Base-by-base conservation (phyloP, 2,329 filamentous ascomycete species). In the Akanthomyces uredinophilus region DNA sequence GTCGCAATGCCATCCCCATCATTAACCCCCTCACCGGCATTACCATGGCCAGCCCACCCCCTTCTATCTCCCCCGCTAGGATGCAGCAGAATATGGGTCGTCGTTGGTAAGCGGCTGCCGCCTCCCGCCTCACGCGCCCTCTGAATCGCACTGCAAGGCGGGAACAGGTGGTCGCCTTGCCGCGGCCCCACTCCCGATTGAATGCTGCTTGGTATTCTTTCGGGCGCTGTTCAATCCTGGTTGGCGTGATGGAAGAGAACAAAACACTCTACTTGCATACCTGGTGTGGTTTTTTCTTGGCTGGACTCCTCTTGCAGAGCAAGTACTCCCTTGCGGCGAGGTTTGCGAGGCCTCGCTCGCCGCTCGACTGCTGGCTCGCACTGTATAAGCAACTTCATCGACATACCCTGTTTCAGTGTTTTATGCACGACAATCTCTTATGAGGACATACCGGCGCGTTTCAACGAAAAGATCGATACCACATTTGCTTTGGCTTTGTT, bases 1-100 rank as follows among this genome's bases (percentile, higher is more conserved):
- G 89, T 63, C 91, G 92, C 77, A 98, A 97, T 76, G 92, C 95
- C 71, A 98, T 98, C 68, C 94, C 94, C 64, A 99, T 99, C 74
- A 91, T 98, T 77, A 96, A 99, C 82, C 95, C 95, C 60, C 90
- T 86, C 68, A 97, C 94, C 62, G 92, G 95, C 72, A 87, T 92
- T 75, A 85, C 87, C 71, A 89, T 97, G 81, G 88, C 92, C 62
- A 96, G 92, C 79, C 94, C 94, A 68, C 92, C 94, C 29, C 88
- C 88, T 47, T 87, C 85, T 64, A 83, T 87, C 50, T 87, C 85
- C 50, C 86, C 86, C 65, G 79, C 79, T 72, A 80, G 84, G 73
- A 82, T 87, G 80, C 83, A 84, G 71, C 82, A 84, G 70, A 69
- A 74, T 60, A 77, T 84, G 66, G 75, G 75, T 62, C 78, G 81